Conservation (phyloP, 1,284 basidiomycete genomes). For the Pisolithus thermaeus region DNA sequence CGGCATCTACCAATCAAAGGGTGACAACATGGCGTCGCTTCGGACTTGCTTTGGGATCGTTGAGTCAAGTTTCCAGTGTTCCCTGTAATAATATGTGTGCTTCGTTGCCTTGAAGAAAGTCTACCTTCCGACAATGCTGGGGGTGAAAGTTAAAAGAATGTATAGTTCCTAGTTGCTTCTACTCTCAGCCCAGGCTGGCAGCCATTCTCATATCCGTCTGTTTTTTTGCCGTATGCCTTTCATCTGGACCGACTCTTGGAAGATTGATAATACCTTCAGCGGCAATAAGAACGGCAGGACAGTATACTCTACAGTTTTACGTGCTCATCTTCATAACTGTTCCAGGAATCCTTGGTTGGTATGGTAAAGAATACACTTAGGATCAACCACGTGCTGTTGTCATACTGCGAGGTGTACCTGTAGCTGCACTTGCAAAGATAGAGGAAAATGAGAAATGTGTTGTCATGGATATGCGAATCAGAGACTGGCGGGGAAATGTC, state of each 20-base stretch:
- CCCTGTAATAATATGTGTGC: neutral
- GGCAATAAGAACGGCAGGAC: constrained; percentile 33
- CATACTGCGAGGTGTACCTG: neutral
- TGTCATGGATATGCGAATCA: neutral
- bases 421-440: neutral
- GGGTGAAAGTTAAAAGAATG: constrained; percentile 31
- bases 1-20: too few species aligned
- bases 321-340: neutral
- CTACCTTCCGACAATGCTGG: constrained; percentile 30
- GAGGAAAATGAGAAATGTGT: too few species aligned
- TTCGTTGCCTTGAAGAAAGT: constrained; percentile 30
- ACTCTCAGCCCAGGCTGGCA: constrained; percentile 31
- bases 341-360: constrained; percentile 36
- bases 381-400: constrained; percentile 26
- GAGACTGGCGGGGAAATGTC: neutral
- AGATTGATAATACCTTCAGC: constrained; percentile 38
- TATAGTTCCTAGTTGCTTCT: constrained; percentile 32
- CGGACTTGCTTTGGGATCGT: too few species aligned
- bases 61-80: neutral
- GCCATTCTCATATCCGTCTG: too few species aligned
- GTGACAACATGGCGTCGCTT: too few species aligned
- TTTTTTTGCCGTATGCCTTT: neutral
- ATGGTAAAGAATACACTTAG: constrained; percentile 51
- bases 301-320: constrained; percentile 18
- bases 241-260: constrained; percentile 38